A percentile compares a stretch with the other conserved stretches of the same genome.
phyloP scores from a whole-genome alignment of 495 filamentous ascomycete species.

The Neurospora hispaniola region DNA sequence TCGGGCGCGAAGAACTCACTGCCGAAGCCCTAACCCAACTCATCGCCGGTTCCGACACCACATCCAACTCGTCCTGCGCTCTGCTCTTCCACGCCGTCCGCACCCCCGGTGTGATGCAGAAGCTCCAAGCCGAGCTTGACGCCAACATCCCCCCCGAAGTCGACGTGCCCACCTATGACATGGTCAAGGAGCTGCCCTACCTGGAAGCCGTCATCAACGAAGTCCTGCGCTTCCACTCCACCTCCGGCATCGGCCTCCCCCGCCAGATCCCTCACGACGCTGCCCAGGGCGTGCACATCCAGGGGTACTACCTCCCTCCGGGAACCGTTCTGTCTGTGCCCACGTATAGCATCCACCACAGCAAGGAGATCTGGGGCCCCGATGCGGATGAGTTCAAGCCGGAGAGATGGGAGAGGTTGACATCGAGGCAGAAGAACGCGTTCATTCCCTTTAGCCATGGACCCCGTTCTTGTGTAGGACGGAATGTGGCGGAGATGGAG shows the following conservation, averaged over 20 bases:
- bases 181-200: conserved; percentile 68
- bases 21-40: conserved; percentile 84
- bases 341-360: conserved; percentile 81
- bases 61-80: conserved; percentile 80
- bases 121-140: conserved; percentile 65
- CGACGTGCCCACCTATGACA: conserved; percentile 57
- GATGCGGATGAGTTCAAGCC: conserved; percentile 71
- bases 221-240: conserved; percentile 81
- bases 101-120: conserved; percentile 60
- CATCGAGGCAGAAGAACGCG: conserved; percentile 56
- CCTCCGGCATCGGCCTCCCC: conserved; percentile 80
- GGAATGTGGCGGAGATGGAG: conserved; percentile 92
- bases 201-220: conserved; percentile 76
- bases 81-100: conserved; percentile 65
- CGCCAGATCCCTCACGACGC: conserved; percentile 60
- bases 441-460: conserved; percentile 84
- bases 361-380: conserved; percentile 67
- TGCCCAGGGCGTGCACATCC: conserved; percentile 27
- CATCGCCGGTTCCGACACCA: conserved; percentile 86
- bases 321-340: conserved; percentile 76
- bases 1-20: conserved; percentile 70
- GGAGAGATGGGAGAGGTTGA: conserved; percentile 61
- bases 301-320: conserved; percentile 56
- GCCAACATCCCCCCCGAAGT: conserved; percentile 47
- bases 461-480: conserved; percentile 69